These are phyloP conservation scores for Clavariopsis aquatica DNA, from an alignment of 495 filamentous ascomycete genomes.

Conservation along the genomic window DNA sequence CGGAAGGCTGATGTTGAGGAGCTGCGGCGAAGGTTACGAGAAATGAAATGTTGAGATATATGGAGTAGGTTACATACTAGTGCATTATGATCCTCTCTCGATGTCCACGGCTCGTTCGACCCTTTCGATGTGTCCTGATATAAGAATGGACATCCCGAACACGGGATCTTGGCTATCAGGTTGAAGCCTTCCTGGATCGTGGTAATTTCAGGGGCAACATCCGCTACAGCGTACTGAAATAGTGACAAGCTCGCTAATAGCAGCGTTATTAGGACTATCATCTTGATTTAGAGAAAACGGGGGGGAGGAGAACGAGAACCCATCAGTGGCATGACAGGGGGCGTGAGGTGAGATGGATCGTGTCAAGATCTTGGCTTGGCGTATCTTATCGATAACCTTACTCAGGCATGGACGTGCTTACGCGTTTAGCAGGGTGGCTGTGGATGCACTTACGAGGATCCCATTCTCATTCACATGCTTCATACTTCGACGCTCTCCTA, in stretches of 20 bases:
- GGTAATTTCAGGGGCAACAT: slow-evolving; percentile 27
- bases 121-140: slow-evolving; percentile 27
- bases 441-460: too few species aligned
- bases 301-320: neutral
- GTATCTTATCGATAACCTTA: neutral
- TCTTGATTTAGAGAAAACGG: neutral
- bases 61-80: slow-evolving; percentile 4
- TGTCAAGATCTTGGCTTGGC: slow-evolving; percentile 1
- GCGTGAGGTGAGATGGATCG: neutral
- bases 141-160: slow-evolving; percentile 26
- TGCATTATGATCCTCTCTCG: slow-evolving; percentile 23
- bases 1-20: slow-evolving; percentile 24
- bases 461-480: neutral
- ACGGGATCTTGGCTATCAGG: slow-evolving; percentile 21
- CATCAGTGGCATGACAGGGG: neutral
- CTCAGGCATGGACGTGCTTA: neutral
- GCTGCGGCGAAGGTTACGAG: too few species aligned
- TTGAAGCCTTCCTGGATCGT: slow-evolving; percentile 21
- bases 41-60: slow-evolving; percentile 5
- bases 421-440: neutral
- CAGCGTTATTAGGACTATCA: slow-evolving; percentile 10
- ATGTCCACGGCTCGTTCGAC: slow-evolving; percentile 16
- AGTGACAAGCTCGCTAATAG: neutral
- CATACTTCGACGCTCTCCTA: neutral
- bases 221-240: neutral